phyloP scores from a whole-genome alignment of 2,329 filamentous ascomycete genomes.

The Trichophaea hybrida region DNA sequence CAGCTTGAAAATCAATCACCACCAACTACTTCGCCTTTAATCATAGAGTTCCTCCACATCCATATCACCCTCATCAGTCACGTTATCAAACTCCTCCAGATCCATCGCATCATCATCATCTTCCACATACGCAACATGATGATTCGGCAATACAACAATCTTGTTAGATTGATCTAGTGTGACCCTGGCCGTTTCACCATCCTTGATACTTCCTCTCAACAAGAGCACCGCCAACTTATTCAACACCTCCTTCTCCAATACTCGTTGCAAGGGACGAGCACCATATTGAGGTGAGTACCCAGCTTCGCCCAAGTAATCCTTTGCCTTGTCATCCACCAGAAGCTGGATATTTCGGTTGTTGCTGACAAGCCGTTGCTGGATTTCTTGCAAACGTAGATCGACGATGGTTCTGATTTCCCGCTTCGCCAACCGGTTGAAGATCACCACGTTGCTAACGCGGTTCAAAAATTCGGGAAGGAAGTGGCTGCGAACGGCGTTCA shows the following conservation, averaged over 20 bases:
- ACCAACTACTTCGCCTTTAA: conserved; percentile 28
- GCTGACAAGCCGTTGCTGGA: conserved; percentile 74
- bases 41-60: conserved; percentile 50
- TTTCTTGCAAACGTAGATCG: conserved; percentile 71
- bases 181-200: conserved; percentile 71
- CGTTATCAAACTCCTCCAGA: conserved; percentile 55
- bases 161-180: conserved; percentile 59
- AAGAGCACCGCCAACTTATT: conserved; percentile 88
- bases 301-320: conserved; percentile 79
- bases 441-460: conserved; percentile 88
- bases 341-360: conserved; percentile 82
- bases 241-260: conserved; percentile 95
- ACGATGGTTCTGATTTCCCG: conserved; percentile 90
- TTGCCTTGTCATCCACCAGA: conserved; percentile 67
- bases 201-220: conserved; percentile 65
- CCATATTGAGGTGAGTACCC: conserved; percentile 95
- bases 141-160: conserved; percentile 71
- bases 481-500: conserved; percentile 80
- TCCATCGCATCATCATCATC: conserved; percentile 62
- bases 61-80: conserved; percentile 49
- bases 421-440: conserved; percentile 92
- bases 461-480: conserved; percentile 98
- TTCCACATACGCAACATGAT: conserved; percentile 48
- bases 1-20: not conserved
- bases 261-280: conserved; percentile 68